A percentile compares a stretch with the other conserved stretches of the same genome.
phyloP scores from a whole-genome alignment of 768 basidiomycete species.

The Calocera viscosa region DNA sequence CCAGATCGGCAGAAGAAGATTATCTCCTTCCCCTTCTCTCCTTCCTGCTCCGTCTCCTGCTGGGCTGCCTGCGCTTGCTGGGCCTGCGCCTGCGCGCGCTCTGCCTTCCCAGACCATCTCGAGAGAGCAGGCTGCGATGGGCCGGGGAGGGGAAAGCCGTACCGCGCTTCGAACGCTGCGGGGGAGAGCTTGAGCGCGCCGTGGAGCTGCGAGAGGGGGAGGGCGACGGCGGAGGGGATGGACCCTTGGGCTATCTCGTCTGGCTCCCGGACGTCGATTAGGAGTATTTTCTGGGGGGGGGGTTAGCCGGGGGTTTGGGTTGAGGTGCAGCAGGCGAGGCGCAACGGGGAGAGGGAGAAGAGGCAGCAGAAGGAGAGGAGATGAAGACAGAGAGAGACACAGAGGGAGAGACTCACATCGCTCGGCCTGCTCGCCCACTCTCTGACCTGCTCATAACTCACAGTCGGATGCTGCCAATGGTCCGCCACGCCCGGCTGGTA shows the following conservation, averaged over 20 bases:
- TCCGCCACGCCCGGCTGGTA: neutral
- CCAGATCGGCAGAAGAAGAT: constrained; percentile 89
- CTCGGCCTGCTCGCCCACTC: constrained; percentile 60
- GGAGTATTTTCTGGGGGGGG: constrained; percentile 43
- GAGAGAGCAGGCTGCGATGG: too few relatives aligned
- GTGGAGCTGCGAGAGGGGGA: constrained; percentile 70
- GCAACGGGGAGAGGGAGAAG: too few relatives aligned
- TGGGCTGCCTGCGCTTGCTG: neutral
- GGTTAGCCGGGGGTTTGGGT: neutral
- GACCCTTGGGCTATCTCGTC: constrained; percentile 83
- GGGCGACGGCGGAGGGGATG: constrained; percentile 83
- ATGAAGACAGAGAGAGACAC: neutral
- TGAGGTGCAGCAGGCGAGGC: neutral
- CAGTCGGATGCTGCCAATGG: constrained; percentile 56
- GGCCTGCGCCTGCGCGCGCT: neutral
- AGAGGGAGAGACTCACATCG: constrained; percentile 30
- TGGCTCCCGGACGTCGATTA: constrained; percentile 88
- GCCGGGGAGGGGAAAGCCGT: constrained; percentile 61
- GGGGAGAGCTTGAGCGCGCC: constrained; percentile 47
- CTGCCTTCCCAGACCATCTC: too few relatives aligned
- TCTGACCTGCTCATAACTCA: constrained; percentile 73
- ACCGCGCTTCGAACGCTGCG: constrained; percentile 46
- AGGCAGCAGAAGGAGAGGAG: too few relatives aligned
- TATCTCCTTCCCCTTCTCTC: constrained; percentile 50
- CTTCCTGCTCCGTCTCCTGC: constrained; percentile 7